phyloP scores from a whole-genome alignment of 331 rosid genomes.

The Ulmus americana region DNA sequence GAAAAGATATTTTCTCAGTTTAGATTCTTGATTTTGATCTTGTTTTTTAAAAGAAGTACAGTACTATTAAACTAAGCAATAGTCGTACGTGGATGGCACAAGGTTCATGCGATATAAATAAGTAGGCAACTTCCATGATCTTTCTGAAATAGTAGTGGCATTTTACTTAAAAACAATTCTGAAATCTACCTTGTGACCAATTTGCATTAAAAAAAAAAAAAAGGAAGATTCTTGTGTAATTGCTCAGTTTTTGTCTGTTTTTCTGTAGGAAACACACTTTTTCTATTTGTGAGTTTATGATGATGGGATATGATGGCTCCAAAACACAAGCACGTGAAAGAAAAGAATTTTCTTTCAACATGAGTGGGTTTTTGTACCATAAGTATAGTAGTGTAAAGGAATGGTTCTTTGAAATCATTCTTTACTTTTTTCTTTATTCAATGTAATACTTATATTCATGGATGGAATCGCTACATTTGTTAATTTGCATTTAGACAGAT shows the following conservation, averaged over 20 bases:
- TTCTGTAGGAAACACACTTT: background rate
- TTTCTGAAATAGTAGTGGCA: background rate
- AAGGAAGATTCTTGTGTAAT: conserved; percentile 5
- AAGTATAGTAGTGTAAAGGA: background rate
- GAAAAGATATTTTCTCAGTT: too few species aligned
- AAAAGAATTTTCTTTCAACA: conserved; percentile 5
- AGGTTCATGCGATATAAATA: background rate
- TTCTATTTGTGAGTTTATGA: background rate
- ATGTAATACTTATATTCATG: background rate
- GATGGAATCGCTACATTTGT: background rate
- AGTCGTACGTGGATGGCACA: background rate
- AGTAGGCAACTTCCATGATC: background rate
- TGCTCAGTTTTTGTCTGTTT: background rate
- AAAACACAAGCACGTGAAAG: background rate
- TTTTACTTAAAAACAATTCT: background rate
- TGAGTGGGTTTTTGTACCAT: conserved; percentile 7
- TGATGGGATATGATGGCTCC: conserved; percentile 1
- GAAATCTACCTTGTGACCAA: background rate
- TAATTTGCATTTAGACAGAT: background rate
- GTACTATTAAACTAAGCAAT: too few species aligned
- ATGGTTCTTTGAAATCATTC: conserved; percentile 9
- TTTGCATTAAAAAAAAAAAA: background rate
- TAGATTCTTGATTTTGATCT: too few species aligned
- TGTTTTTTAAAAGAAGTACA: too few species aligned
- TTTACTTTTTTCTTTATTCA: background rate